Evolutionary conservation across 1,284 basidiomycete species (phyloP).

Genomic region (Ustilago tritici): DNA sequence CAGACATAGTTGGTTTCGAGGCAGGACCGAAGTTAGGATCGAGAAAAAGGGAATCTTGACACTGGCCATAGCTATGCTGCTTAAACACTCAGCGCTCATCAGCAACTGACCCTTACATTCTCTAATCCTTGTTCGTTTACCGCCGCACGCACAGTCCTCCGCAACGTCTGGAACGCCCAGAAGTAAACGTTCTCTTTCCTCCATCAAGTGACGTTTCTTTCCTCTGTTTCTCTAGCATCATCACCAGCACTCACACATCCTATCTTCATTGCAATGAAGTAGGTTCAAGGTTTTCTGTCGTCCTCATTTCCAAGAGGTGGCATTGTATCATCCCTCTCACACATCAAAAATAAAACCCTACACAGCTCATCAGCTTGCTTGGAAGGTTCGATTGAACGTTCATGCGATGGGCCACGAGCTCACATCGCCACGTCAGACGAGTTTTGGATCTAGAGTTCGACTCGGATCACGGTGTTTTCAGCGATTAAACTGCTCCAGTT

Average conservation of each 20-base stretch:
- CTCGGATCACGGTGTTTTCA: too few relatives aligned
- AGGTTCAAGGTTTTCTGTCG: conserved; percentile 9
- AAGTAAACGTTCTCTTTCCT: conserved; percentile 35
- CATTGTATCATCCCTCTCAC: conserved; percentile 30
- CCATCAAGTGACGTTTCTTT: background rate
- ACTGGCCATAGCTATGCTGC: conserved; percentile 2
- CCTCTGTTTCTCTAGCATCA: conserved; percentile 18
- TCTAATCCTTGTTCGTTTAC: background rate
- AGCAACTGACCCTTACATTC: conserved; percentile 14
- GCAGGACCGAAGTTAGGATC: background rate
- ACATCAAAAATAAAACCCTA: conserved; percentile 10
- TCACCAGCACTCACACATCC: background rate
- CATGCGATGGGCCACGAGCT: too few relatives aligned
- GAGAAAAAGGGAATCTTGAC: background rate
- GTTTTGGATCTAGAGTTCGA: too few relatives aligned
- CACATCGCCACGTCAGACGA: too few relatives aligned
- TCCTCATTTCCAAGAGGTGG: background rate
- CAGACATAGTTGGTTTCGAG: background rate
- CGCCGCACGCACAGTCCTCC: conserved; percentile 49
- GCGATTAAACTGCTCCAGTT: too few relatives aligned
- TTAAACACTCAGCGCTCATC: background rate
- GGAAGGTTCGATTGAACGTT: background rate
- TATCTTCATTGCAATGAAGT: conserved; percentile 3
- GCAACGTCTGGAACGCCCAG: conserved; percentile 62
- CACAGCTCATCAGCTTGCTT: conserved; percentile 13